These are phyloP conservation scores for Nakaseomyces nivariensis DNA, from an alignment of 1,139 yeast species.

Conservation along the genomic window DNA sequence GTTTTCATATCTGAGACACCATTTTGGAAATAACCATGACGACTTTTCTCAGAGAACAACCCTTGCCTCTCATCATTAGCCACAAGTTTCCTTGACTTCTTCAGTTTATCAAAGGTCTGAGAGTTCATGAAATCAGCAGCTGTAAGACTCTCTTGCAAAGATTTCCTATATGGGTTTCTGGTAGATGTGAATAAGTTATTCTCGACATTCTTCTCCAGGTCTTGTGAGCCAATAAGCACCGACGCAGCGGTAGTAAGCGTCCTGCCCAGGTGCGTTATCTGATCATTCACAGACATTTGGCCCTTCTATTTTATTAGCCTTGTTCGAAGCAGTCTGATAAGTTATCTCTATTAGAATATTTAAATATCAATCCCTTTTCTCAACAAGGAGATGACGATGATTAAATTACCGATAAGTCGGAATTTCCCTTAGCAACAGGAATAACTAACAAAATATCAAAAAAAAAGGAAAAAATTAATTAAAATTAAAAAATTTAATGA, in stretches of 20 bases:
- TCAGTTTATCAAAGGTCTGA: neutral
- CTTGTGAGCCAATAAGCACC: slow-evolving; percentile 30
- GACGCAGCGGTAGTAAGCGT: slow-evolving; percentile 40
- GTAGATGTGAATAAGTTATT: slow-evolving; percentile 30
- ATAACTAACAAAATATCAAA: too few relatives aligned
- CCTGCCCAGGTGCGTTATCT: slow-evolving; percentile 25
- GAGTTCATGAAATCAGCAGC: slow-evolving; percentile 15
- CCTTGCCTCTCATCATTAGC: slow-evolving; percentile 11
- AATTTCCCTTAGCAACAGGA: too few relatives aligned
- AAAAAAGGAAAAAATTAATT: too few relatives aligned
- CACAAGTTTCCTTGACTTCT: neutral
- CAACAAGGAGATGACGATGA: too few relatives aligned
- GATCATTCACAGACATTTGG: slow-evolving; percentile 7
- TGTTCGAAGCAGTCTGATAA: too few relatives aligned
- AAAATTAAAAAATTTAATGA: too few relatives aligned
- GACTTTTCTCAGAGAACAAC: slow-evolving; percentile 18
- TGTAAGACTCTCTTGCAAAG: slow-evolving; percentile 35
- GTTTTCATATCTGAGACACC: slow-evolving; percentile 29
- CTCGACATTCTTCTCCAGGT: slow-evolving; percentile 20
- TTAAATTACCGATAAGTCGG: too few relatives aligned
- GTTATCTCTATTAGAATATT: too few relatives aligned
- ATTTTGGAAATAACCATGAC: slow-evolving; percentile 27
- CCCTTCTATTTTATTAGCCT: neutral
- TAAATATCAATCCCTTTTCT: too few relatives aligned
- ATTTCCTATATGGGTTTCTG: slow-evolving; percentile 38